These are phyloP conservation scores for Speleostelium caveatum DNA, from an alignment of 78 protist species.

Conservation along the genomic window DNA sequence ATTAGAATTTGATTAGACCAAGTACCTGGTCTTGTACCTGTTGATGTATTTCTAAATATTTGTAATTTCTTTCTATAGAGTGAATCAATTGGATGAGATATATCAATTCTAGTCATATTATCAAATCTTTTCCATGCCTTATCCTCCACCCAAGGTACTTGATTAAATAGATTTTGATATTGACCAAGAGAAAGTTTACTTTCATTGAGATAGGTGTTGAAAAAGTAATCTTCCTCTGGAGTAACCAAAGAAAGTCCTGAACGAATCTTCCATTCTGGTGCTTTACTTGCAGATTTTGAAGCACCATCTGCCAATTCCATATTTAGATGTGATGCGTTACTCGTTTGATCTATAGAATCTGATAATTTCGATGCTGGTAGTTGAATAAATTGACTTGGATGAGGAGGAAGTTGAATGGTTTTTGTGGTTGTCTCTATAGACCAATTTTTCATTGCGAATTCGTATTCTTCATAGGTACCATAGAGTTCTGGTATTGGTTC, in stretches of 20 bases:
- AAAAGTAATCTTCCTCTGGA: not conserved
- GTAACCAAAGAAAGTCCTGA: not conserved
- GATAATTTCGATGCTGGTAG: slow-evolving; percentile 13
- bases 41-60: slow-evolving; percentile 4
- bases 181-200: not conserved
- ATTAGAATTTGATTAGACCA: slow-evolving; percentile 57
- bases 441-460: slow-evolving; percentile 69
- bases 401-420: slow-evolving; percentile 49
- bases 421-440: slow-evolving; percentile 35
- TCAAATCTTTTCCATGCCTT: slow-evolving; percentile 28
- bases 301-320: not conserved
- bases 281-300: not conserved
- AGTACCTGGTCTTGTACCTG: slow-evolving; percentile 7
- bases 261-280: slow-evolving; percentile 21
- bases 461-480: slow-evolving; percentile 61
- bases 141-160: not conserved
- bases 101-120: not conserved
- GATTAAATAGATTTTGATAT: not conserved
- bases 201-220: not conserved
- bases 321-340: not conserved
- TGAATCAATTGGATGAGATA: slow-evolving; percentile 12
- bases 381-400: slow-evolving; percentile 56
- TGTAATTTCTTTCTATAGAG: slow-evolving; percentile 31
- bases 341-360: not conserved
- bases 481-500: slow-evolving; percentile 66